Conservation (phyloP, 1,139 yeast species). For the Yamadazyma atmosphaerica region DNA sequence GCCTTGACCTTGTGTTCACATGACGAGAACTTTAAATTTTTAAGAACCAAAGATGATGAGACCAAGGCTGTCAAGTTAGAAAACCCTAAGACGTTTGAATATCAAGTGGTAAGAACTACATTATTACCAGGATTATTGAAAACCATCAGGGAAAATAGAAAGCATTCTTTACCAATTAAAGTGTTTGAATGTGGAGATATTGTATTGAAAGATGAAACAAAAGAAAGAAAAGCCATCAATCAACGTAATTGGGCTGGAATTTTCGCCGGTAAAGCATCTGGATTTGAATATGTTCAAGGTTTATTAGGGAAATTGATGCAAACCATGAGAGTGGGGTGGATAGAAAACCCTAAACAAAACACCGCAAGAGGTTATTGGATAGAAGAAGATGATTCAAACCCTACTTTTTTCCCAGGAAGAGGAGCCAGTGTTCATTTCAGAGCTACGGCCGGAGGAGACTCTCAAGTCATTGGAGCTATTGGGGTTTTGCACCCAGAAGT, state of each 20-base stretch:
- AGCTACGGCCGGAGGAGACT: conserved; percentile 55
- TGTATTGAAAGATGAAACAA: conserved; percentile 74
- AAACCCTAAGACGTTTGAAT: conserved; percentile 95
- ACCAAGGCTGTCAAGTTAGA: conserved; percentile 83
- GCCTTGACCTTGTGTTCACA: conserved; percentile 95
- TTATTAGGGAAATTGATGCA: conserved; percentile 93
- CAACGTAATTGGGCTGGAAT: conserved; percentile 95
- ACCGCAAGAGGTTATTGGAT: conserved; percentile 82
- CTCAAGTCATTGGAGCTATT: conserved; percentile 69
- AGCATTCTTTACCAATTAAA: conserved; percentile 90
- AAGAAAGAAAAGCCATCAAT: conserved; percentile 89
- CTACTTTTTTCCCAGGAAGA: conserved; percentile 94
- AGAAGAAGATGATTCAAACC: conserved; percentile 63
- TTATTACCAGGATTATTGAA: conserved; percentile 92
- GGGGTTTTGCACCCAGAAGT: conserved; percentile 98
- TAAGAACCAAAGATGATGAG: conserved; percentile 74
- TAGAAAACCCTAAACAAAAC: conserved; percentile 53
- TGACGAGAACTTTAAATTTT: conserved; percentile 90
- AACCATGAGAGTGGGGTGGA: conserved; percentile 88
- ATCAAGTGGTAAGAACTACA: conserved; percentile 96
- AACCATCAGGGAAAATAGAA: conserved; percentile 94
- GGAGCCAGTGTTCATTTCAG: conserved; percentile 87
- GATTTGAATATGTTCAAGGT: conserved; percentile 94
- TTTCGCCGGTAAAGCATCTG: conserved; percentile 91
- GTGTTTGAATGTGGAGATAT: conserved; percentile 96